Percentiles rank a stretch among this genome's conserved stretches.
Conservation (phyloP, 176 grass and related monocot species). For the Ampelocalamus luodianensis region DNA sequence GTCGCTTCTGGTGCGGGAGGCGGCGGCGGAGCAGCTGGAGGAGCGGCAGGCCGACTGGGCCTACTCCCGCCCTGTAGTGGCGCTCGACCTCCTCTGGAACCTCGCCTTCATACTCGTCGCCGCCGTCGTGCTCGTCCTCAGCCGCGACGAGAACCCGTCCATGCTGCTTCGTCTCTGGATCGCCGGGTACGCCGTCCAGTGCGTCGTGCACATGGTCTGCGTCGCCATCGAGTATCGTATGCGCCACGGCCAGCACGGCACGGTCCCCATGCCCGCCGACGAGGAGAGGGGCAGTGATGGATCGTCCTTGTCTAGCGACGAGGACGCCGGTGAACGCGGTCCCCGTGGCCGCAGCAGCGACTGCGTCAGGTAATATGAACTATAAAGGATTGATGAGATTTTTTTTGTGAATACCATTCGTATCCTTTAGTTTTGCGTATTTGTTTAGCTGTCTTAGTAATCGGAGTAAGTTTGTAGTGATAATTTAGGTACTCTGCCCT, state of each 20-base stretch:
- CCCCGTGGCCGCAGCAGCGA: constrained; percentile 2
- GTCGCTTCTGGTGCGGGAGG: constrained; percentile 57
- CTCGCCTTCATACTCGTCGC: constrained; percentile 60
- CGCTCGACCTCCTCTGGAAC: constrained; percentile 77
- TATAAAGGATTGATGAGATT: not conserved
- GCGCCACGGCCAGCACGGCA: not conserved
- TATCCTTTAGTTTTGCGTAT: not conserved
- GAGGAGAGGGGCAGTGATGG: constrained; percentile 41
- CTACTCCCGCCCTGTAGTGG: constrained; percentile 63
- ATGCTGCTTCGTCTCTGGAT: constrained; percentile 71
- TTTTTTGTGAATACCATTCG: not conserved
- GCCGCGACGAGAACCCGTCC: constrained; percentile 46
- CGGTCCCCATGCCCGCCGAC: not conserved
- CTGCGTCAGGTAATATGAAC: constrained; percentile 31
- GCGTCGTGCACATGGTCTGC: constrained; percentile 63
- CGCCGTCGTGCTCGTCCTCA: constrained; percentile 49
- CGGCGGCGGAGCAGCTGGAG: constrained; percentile 63
- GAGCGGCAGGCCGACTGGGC: constrained; percentile 70
- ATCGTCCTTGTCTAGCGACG: constrained; percentile 38
- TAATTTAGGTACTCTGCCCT: not conserved
- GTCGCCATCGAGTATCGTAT: constrained; percentile 27
- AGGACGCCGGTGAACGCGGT: not conserved
- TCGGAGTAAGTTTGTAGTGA: not conserved
- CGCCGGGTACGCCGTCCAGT: constrained; percentile 68
- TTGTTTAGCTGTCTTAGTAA: not conserved